A percentile compares a stretch with the other conserved stretches of the same genome.
These are phyloP conservation scores for Neophaeococcomyces mojaviensis DNA, from an alignment of 2,329 filamentous ascomycete species.

Conservation along the genomic window DNA sequence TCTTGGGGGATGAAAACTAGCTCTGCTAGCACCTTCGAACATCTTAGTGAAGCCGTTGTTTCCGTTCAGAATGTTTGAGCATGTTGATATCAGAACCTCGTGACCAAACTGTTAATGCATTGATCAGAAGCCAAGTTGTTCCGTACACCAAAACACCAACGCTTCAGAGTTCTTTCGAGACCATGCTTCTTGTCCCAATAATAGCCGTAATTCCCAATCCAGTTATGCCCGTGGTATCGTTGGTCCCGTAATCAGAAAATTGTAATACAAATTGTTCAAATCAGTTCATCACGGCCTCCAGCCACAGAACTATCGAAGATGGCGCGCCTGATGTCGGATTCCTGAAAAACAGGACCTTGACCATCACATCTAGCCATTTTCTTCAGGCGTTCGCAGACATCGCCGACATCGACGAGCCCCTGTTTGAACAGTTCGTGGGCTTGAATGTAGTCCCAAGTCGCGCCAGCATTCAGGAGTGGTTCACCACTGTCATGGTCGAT, in stretches of 20 bases:
- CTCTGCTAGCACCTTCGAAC: no score
- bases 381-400: slow-evolving; percentile 74
- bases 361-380: slow-evolving; percentile 72
- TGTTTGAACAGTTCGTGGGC: slow-evolving; percentile 67
- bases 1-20: no score
- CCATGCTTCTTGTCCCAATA: no score
- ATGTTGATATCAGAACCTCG: no score
- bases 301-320: slow-evolving; percentile 72
- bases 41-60: no score
- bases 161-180: no score
- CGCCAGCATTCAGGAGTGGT: slow-evolving; percentile 63
- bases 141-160: no score
- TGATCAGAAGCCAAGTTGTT: no score
- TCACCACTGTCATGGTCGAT: slow-evolving; percentile 59
- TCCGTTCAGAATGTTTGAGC: no score
- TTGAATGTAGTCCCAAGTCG: slow-evolving; percentile 87
- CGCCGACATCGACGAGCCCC: slow-evolving; percentile 71
- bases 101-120: no score
- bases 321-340: slow-evolving; percentile 62
- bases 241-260: neutral
- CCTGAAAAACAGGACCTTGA: slow-evolving; percentile 79
- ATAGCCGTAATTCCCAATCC: no score
- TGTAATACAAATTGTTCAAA: slow-evolving; percentile 35
- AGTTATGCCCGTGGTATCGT: no score
- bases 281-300: slow-evolving; percentile 65